A percentile compares a stretch with the other conserved stretches of the same genome.
Evolutionary conservation across 345 rosid genomes (phyloP).

Genomic region (Firmiana major): DNA sequence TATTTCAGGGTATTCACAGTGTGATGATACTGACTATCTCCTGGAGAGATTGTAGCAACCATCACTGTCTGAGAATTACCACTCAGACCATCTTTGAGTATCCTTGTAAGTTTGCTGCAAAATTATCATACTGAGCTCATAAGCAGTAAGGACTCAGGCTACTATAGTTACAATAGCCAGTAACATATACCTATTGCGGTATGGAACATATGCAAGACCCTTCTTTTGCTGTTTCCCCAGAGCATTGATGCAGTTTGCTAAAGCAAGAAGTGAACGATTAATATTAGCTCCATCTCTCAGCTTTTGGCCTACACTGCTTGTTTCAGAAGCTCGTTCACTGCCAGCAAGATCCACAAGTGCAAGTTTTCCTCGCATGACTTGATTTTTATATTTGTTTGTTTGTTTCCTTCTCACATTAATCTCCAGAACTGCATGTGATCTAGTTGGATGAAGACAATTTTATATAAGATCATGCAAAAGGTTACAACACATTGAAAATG

Average conservation of each 20-base stretch:
- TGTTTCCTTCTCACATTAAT: constrained; percentile 74
- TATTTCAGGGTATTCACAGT: constrained; percentile 90
- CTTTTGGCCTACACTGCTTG: constrained; percentile 69
- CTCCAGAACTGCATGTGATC: constrained; percentile 95
- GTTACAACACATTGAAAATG: background rate
- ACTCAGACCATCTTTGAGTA: constrained; percentile 97
- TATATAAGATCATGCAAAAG: constrained; percentile 8
- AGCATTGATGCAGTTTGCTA: constrained; percentile 95
- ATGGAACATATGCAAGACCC: constrained; percentile 98
- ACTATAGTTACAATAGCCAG: constrained; percentile 1
- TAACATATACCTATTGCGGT: constrained; percentile 46
- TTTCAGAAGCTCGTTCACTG: constrained; percentile 95
- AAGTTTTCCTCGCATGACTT: constrained; percentile 80
- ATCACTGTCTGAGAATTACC: constrained; percentile 98
- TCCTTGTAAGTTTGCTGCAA: constrained; percentile 78
- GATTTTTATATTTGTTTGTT: constrained; percentile 64
- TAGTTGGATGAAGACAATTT: constrained; percentile 27
- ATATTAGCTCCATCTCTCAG: constrained; percentile 96
- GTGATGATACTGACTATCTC: constrained; percentile 61
- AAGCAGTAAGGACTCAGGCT: background rate
- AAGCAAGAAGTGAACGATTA: constrained; percentile 38
- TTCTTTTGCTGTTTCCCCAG: constrained; percentile 91
- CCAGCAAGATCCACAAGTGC: constrained; percentile 99
- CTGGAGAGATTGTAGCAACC: constrained; percentile 84
- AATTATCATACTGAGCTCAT: background rate